Evolutionary conservation across 2,329 filamentous ascomycete genomes (phyloP), one percentile per base, ranked within the genome.

Genomic region (Aureobasidium sp.): DNA sequence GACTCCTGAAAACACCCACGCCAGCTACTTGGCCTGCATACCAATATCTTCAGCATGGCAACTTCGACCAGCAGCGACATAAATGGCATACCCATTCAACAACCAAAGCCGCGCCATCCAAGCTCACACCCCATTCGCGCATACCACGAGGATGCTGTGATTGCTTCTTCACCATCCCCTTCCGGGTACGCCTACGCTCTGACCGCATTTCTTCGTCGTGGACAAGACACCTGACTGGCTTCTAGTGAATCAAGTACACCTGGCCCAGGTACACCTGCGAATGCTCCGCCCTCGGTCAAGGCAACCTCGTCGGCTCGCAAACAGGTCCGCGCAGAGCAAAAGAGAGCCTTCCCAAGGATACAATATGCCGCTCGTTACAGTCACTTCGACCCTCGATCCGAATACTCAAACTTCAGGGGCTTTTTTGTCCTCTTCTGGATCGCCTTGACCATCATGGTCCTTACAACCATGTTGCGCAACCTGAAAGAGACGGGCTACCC

Each of bases 371-470:
- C 89, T 63, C 88, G 94, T 62, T 87, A 97, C 27, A 97, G 93
- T 21, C 93, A 99, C 76, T 96, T 99, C 72, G 94, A 99, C 71
- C 91, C 92, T 0, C 83, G 85, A 54, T 96, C 90, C 74, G 91
- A 96, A 70, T 92, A 97, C 73, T 86, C 86, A 69, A 91, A 99
- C 75, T 99, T 99, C 73, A 86, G 91, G 69, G 94, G 94, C 71
- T 99, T 99, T 82, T 99, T 97, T 77, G 90, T 94, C 59, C 83
- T 99, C 41, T 99, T 99, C 77, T 99, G 94, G 94, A 93, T 99
- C 66, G 91, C 91, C 10, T 81, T 99, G 63, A 90, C 90, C 67
- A 96, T 99, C 74, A 96, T 99, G 92, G 91, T 92, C 69, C 87
- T 96, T 65, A 97, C 93, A 3, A 90, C 90, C n/a, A 90, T 91